Conservation (phyloP, 148 eudicot species). For the Selenicereus undatus region DNA sequence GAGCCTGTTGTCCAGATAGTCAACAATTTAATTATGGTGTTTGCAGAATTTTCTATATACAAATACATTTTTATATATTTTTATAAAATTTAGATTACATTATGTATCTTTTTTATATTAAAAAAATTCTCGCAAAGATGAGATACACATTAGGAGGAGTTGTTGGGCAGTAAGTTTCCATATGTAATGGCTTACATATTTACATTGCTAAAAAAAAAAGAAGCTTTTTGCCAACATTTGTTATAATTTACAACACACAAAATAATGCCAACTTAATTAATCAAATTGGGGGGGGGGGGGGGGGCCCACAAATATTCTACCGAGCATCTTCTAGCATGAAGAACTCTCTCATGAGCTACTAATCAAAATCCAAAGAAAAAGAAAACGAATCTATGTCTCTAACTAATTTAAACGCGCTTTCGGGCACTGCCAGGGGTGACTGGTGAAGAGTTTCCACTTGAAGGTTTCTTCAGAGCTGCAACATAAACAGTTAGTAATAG, state of each 20-base stretch:
- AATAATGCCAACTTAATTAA: background rate
- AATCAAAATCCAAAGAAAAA: background rate
- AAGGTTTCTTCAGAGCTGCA: slow-evolving; percentile 39
- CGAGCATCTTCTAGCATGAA: background rate
- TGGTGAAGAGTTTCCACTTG: slow-evolving; percentile 33
- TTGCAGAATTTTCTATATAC: background rate
- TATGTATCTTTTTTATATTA: no score
- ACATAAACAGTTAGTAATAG: background rate
- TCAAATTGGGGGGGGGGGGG: no score
- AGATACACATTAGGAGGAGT: no score
- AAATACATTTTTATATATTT: background rate
- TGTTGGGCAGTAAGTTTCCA: background rate
- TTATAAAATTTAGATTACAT: no score
- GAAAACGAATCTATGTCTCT: background rate
- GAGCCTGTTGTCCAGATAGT: no score
- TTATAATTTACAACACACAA: background rate
- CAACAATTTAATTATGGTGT: background rate
- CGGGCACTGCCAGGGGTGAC: slow-evolving; percentile 27
- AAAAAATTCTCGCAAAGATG: no score
- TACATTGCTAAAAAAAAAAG: background rate
- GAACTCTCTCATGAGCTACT: background rate
- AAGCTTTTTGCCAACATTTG: background rate
- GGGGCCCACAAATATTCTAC: background rate
- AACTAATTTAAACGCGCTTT: slow-evolving; percentile 15
- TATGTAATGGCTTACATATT: background rate